phyloP scores from a whole-genome alignment of 2,329 filamentous ascomycete genomes.

The Sporothrix humicola region DNA sequence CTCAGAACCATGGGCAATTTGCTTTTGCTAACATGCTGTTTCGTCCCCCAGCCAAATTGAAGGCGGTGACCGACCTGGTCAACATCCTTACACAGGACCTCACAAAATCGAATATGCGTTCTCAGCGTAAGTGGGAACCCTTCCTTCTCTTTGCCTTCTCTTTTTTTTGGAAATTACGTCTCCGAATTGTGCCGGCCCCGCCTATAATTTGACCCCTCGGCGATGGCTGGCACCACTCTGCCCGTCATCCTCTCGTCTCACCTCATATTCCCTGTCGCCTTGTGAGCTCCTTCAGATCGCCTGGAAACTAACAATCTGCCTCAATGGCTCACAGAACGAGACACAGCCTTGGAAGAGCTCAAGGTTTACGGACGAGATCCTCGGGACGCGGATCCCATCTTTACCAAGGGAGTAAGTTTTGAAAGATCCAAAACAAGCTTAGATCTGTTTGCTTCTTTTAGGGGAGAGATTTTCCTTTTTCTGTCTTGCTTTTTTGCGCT shows the following conservation, averaged over 20 bases:
- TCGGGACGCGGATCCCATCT: conserved; percentile 77
- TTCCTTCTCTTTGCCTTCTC: too few species aligned
- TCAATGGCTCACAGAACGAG: conserved; percentile 60
- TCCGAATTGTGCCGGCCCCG: conserved; percentile 29
- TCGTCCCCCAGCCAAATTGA: conserved; percentile 65
- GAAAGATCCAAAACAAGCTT: neutral
- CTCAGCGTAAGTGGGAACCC: conserved; percentile 59
- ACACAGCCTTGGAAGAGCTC: conserved; percentile 67
- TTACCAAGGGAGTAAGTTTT: conserved; percentile 70
- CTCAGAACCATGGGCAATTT: neutral
- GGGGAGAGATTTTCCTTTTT: neutral
- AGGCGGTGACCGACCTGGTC: conserved; percentile 70
- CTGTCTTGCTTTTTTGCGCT: neutral
- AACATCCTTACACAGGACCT: conserved; percentile 67
- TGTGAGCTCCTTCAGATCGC: neutral
- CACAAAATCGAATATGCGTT: conserved; percentile 60
- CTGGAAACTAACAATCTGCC: neutral
- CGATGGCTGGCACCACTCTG: conserved; percentile 28
- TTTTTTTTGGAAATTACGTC: conserved; percentile 15
- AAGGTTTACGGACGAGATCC: conserved; percentile 80
- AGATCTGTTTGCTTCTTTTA: neutral
- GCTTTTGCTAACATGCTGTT: conserved; percentile 16
- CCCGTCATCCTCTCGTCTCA: conserved; percentile 10
- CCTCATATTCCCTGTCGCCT: neutral
- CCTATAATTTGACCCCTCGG: conserved; percentile 26